Conservation (phyloP, 2,329 filamentous ascomycete species). For the Fusarium burgessii region DNA sequence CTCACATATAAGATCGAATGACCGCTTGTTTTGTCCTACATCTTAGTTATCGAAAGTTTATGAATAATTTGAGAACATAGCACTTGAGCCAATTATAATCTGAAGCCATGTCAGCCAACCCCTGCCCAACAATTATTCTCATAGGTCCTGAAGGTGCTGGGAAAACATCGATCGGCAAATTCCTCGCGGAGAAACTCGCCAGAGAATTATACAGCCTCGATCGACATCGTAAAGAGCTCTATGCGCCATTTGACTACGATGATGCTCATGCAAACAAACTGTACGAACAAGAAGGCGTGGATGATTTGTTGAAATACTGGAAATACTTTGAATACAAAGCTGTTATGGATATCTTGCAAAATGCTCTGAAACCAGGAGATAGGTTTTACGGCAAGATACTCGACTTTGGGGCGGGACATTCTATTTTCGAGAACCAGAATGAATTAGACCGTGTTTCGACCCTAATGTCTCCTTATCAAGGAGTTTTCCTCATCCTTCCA, state of each 20-base stretch:
- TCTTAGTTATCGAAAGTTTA: no score
- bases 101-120: neutral
- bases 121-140: neutral
- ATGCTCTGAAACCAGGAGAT: rapidly evolving
- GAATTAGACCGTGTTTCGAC: rapidly evolving
- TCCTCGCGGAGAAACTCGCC: neutral
- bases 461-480: neutral
- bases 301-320: neutral
- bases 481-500: neutral
- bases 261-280: rapidly evolving
- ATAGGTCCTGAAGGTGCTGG: neutral
- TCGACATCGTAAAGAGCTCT: neutral
- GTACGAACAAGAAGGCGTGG: neutral
- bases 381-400: neutral
- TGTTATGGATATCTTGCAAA: neutral
- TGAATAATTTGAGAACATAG: no score
- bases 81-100: no score
- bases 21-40: rapidly evolving
- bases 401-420: neutral
- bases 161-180: neutral
- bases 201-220: neutral
- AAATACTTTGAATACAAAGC: neutral
- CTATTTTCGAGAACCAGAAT: neutral
- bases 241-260: neutral
- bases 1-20: neutral